Evolutionary conservation across 805 yeast species (phyloP).

Genomic region (Lachancea nothofagi): DNA sequence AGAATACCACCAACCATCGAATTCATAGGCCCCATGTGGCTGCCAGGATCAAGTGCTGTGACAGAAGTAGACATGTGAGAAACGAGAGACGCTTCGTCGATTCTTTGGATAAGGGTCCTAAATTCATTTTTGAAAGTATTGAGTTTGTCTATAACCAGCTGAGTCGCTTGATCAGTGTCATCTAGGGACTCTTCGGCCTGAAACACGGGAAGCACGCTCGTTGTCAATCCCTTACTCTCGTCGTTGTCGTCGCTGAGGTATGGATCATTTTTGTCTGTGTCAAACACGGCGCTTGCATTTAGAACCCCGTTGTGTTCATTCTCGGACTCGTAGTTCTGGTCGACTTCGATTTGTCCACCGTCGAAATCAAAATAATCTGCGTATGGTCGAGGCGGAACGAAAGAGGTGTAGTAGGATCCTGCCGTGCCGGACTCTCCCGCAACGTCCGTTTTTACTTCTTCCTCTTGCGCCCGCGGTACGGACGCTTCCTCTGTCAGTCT

Average conservation of each 20-base stretch:
- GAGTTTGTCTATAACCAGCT: constrained; percentile 11
- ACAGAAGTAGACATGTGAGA: not conserved
- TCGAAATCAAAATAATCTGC: constrained; percentile 28
- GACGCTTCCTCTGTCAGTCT: not conserved
- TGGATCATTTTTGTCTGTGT: not conserved
- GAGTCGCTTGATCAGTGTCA: constrained; percentile 1
- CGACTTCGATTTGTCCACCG: constrained; percentile 5
- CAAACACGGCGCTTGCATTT: not conserved
- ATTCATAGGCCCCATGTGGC: not conserved
- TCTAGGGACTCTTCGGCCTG: constrained; percentile 1
- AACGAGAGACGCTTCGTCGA: constrained; percentile 15
- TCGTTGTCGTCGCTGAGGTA: not conserved
- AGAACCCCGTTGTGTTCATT: not conserved
- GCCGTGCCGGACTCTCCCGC: constrained; percentile 1
- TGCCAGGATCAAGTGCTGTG: not conserved
- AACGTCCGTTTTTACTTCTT: not conserved
- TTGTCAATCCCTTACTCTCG: no score
- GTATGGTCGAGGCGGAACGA: constrained; percentile 22
- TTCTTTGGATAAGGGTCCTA: constrained; percentile 14
- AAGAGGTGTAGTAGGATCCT: constrained; percentile 20
- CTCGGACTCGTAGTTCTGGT: no score
- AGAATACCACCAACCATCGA: constrained; percentile 5
- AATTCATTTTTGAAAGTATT: constrained; percentile 16
- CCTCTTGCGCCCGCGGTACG: not conserved
- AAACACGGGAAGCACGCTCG: not conserved